These are phyloP conservation scores for Ceratocystis albifundus DNA, from an alignment of 2,329 filamentous ascomycete species.

Conservation along the genomic window DNA sequence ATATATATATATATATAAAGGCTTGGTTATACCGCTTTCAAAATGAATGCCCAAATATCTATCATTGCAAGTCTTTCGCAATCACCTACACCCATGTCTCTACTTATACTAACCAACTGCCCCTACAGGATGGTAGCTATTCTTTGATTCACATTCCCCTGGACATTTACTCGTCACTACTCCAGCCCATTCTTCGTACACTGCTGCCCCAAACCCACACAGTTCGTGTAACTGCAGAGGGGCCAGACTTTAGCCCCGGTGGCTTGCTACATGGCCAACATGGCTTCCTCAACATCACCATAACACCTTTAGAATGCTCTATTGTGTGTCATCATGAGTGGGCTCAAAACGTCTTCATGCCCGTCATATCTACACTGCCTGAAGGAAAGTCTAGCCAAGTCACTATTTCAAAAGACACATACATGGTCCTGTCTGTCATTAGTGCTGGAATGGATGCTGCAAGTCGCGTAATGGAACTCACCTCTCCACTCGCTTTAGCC, in stretches of 20 bases:
- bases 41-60: conserved; percentile 47
- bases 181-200: conserved; percentile 78
- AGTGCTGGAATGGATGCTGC: conserved; percentile 84
- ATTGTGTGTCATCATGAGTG: conserved; percentile 73
- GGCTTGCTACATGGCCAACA: conserved; percentile 40
- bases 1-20: no score
- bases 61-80: conserved; percentile 40
- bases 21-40: no score
- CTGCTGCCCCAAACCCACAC: conserved; percentile 55
- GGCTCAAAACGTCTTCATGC: conserved; percentile 63
- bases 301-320: conserved; percentile 86
- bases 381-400: conserved; percentile 42
- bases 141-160: conserved; percentile 85
- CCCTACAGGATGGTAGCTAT: conserved; percentile 64
- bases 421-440: conserved; percentile 79
- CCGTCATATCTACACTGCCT: conserved; percentile 55
- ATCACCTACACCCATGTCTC: neutral
- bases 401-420: conserved; percentile 70
- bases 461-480: conserved; percentile 81
- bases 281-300: conserved; percentile 82
- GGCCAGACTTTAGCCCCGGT: conserved; percentile 22
- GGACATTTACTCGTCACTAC: conserved; percentile 60
- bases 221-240: conserved; percentile 31
- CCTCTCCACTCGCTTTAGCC: conserved; percentile 77
- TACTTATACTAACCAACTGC: neutral